Evolutionary conservation across 2,329 filamentous ascomycete species (phyloP), one percentile per base, ranked within the genome.

Genomic region (Thelonectria discophora): DNA sequence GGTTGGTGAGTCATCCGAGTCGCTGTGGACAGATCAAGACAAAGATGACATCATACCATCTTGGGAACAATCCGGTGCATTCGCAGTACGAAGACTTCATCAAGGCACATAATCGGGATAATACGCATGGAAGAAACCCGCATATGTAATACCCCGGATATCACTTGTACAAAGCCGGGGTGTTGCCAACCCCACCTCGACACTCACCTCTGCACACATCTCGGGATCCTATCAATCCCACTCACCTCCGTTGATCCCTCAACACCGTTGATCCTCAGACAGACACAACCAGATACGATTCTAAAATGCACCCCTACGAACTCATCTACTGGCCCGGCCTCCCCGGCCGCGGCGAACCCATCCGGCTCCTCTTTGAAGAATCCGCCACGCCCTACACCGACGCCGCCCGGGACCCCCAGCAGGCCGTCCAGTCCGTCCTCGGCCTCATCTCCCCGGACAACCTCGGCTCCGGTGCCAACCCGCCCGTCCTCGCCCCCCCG

Each of bases 361-460:
- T 93, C 72, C 90, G 91, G 20, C 84, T 94, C 11, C 83, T 83
- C 15, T 86, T 94, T 66, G 91, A 94, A 77, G 90, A 90, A 54
- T 82, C 86, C 18, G 83, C 84, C 17, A 85, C 85, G 1, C 74
- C 83, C 4, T 94, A 92, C 80, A 85, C 76, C 21, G 90, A 94
- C 77, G 79, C 60, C 30, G 63, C 74, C 48, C 72, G 72, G 49
- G 52, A 78, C 13, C 72, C 67, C 5, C 71, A 84, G 30, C 77
- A 82, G n/a, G 88, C 85, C 56, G 78, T 85, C 47, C 69, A 80
- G 1, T 67, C 77, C 2, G 82, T 92, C 13, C 73, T 83, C 3
- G 72, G 79, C 1, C 76, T 80, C 62, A 82, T 86, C 60, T 79
- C 78, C 59, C 65, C 74, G 34, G 70, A 78, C 10, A 80, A 83